These are phyloP conservation scores for Gonapodya sp. DNA, from an alignment of 192 early-diverging fungal genomes.

Conservation along the genomic window DNA sequence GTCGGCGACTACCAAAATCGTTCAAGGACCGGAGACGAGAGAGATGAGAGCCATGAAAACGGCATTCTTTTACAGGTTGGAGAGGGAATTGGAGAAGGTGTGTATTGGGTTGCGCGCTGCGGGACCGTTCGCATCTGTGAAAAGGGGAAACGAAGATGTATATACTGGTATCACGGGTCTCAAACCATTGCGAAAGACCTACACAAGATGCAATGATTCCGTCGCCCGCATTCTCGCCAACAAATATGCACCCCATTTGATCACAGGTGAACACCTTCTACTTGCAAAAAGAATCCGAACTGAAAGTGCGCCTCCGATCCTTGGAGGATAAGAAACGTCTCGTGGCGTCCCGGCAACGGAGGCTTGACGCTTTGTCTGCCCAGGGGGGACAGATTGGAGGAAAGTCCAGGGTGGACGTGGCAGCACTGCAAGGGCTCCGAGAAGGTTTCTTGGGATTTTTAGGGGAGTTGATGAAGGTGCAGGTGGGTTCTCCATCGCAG, in stretches of 20 bases:
- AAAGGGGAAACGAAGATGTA: conserved; percentile 9
- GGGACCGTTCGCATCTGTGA: neutral
- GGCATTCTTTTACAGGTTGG: conserved; percentile 94
- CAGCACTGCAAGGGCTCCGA: conserved; percentile 61
- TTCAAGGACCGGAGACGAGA: neutral
- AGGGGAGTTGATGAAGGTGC: conserved; percentile 89
- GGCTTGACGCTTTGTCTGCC: neutral
- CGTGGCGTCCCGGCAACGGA: conserved; percentile 34
- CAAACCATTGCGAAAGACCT: no score
- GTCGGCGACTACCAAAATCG: conserved; percentile 18
- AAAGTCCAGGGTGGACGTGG: conserved; percentile 31
- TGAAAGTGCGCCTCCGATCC: conserved; percentile 78
- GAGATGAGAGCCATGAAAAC: conserved; percentile 79
- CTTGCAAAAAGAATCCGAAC: conserved; percentile 89
- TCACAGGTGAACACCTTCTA: conserved; percentile 88
- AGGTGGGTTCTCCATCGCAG: conserved; percentile 38
- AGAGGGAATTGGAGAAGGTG: conserved; percentile 90
- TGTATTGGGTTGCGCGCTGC: conserved; percentile 10
- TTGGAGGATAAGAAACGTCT: conserved; percentile 69
- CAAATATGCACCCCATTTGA: neutral
- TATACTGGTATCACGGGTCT: conserved; percentile 9
- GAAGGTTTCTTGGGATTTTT: conserved; percentile 89
- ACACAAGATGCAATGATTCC: neutral
- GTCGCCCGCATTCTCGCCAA: neutral
- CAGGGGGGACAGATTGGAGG: neutral